Evolutionary conservation across 2,329 filamentous ascomycete genomes (phyloP).

Genomic region (Drechslerella dactyloides): DNA sequence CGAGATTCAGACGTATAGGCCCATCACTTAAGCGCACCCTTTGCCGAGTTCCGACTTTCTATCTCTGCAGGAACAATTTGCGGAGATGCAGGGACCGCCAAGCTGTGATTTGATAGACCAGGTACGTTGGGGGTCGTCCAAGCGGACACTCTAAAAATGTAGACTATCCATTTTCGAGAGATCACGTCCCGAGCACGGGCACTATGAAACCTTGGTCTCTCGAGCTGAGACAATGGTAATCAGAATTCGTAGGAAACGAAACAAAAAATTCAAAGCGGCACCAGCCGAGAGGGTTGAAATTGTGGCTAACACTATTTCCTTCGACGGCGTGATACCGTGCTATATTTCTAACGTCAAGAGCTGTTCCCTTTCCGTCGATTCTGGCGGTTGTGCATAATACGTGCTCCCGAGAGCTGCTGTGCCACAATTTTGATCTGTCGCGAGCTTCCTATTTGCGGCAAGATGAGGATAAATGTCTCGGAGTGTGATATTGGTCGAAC

Average conservation of each 20-base stretch:
- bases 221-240: not conserved
- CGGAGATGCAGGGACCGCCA: not conserved
- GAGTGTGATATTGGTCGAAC: too few species aligned
- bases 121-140: not conserved
- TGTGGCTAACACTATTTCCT: too few species aligned
- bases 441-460: conserved; percentile 4
- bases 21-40: not conserved
- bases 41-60: not conserved
- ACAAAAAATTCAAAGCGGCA: too few species aligned
- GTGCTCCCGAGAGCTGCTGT: not conserved
- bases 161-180: not conserved
- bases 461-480: too few species aligned
- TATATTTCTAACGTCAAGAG: too few species aligned
- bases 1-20: not conserved
- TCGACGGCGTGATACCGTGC: too few species aligned
- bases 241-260: not conserved
- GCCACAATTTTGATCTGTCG: not conserved
- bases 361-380: too few species aligned
- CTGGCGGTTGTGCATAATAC: too few species aligned
- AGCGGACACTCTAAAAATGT: not conserved
- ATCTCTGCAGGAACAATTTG: conserved; percentile 3
- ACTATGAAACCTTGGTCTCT: not conserved
- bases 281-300: too few species aligned
- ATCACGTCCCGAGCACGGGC: not conserved
- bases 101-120: not conserved